Base-by-base conservation (phyloP, 495 filamentous ascomycete genomes). In the Lophiotrema nucula region DNA sequence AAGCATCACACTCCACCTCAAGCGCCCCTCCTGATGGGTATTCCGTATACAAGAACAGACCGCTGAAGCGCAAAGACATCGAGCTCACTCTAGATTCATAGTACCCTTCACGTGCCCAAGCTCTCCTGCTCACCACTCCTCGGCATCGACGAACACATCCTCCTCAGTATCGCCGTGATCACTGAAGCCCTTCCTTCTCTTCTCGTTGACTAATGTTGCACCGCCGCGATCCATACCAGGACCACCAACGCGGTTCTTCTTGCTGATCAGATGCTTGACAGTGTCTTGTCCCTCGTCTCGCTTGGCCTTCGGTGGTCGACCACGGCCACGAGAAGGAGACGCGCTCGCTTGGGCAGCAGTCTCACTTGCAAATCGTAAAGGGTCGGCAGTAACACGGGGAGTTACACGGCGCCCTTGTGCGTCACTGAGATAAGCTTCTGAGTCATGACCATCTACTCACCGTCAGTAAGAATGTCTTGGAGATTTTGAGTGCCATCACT, bases 221-320 rank as follows among this genome's bases (percentile, higher is more conserved):
- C 78, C 80, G 15, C 68, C 73, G 22, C 67, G 62, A 41, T 81
- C 80, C 39, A 80, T 60, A 0, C 76, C 76, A 4, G 75, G 72
- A 1, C 80, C 82, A 47, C 77, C 71, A 27, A 67, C 66, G 39
- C 72, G 70, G 59, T 80, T 81, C 64, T 76, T 69, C 56, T 70
- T 59, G 38, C 74, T 58, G 51, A 81, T 58, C 45, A 55, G 13
- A n/a, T 71, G 60, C 65, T 70, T 66, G 35, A 73, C 56, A 37
- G 73, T 62, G 43, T 73, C 67, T 28, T 49, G 18, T 2, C 80
- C 79, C 44, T 74, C 75, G 28, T 71, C 67, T 43, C 68, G 66
- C 0, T 70, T 70, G 33, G 60, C 50, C 47, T 76, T 74, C 61
- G 13, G 70, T 67, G 55, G 69, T 66, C 53, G 76, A 74, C 50